Base-by-base conservation (phyloP, 768 basidiomycete species). In the Boletales sp. region DNA sequence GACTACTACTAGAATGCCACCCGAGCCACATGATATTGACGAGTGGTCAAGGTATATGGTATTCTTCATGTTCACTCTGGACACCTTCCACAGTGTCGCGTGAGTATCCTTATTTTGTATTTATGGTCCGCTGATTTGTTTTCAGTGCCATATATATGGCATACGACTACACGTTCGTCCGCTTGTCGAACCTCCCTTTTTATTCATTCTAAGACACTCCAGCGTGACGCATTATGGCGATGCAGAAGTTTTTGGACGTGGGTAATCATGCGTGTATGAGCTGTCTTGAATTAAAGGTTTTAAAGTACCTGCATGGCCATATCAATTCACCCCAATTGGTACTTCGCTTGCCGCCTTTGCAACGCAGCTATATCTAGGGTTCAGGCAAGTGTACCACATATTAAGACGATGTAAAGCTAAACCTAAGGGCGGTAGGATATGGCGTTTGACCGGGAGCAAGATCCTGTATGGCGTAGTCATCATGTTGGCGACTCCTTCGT, bases 271-370 rank as follows among this genome's bases (percentile, higher is more conserved):
- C 2, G 4, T 33, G 13, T 9, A 9, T 10, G 12, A 3, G 7
- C 17, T 2, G 7, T 6, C 11, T 15, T 39, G 5, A 10, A 17
- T 31, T 36, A 33, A 9, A 33, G 13, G 10, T 10, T 33, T 2
- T 36, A 3, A 55, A 77, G 76, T 61, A 38, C 68, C 70, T 39
- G 63, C 62, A 28, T 81, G 79, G 78, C 74, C 74, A 4, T 75
- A 78, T 36, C 72, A 74, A 4, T 76, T 80, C 51, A 80, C 78
- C 0, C 74, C 79, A 5, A 63, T 72, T 17, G 76, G 73, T 6
- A 78, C 73, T 6, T 65, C 77, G 2, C 55, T 77, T 2, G 71
- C 75, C 13, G 78, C 78, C 0, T 57, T 79, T n/a, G 65, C 78
- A 18, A 77, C 79, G 0, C 79, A 81, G 52, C 49, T 64, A 35